Base-by-base conservation (phyloP, 2,329 filamentous ascomycete species). In the Diplodia scrobiculata region DNA sequence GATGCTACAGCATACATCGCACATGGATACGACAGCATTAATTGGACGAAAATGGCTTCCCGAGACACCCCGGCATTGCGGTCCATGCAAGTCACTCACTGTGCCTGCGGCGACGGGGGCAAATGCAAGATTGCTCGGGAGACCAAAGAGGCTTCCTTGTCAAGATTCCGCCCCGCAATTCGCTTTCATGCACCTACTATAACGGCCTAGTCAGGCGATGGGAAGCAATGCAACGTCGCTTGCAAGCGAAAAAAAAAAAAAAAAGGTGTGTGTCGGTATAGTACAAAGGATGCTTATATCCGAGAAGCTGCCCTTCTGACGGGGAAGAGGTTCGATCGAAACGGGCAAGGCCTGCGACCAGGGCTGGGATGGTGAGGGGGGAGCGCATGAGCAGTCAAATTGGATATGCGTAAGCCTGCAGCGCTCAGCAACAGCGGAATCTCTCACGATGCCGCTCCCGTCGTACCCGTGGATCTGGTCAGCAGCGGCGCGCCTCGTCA, bases 221-320 rank as follows among this genome's bases (percentile, higher is more conserved):
- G n/a, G n/a, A 25, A 36, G 41, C 41, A 62, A 62, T 62, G 58
- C 48, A 62, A 62, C 58, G 11, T 62, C 45, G 58, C 27, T 11
- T 51, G 29, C 58, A 59, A 47, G 54, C 38, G 27, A 48, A 21
- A 21, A 21, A 21, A 1, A 21, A 50, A 51, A 32, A 14, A 47
- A 34, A 45, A 34, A 14, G 41, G 38, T 2, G 9, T 27, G 58
- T 45, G n/a, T 45, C 17, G 41, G 38, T 59, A 59, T 59, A 59
- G 17, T 27, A n/a, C 38, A 9, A 45, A 6, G 5, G 25, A 13
- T 36, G 29, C 34, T 54, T 36, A n/a, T 14, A 32, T 32, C 52
- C 52, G 52, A 54, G 52, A 21, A 21, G 34, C 17, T n/a, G 29
- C 5, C 17, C 50, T 17, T 53, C 34, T 10, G 17, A 2, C 7